Evolutionary conservation across 352 stramenopile genomes (phyloP), one percentile per base, ranked within the genome.

Genomic region (Halophytophthora batemanensis): DNA sequence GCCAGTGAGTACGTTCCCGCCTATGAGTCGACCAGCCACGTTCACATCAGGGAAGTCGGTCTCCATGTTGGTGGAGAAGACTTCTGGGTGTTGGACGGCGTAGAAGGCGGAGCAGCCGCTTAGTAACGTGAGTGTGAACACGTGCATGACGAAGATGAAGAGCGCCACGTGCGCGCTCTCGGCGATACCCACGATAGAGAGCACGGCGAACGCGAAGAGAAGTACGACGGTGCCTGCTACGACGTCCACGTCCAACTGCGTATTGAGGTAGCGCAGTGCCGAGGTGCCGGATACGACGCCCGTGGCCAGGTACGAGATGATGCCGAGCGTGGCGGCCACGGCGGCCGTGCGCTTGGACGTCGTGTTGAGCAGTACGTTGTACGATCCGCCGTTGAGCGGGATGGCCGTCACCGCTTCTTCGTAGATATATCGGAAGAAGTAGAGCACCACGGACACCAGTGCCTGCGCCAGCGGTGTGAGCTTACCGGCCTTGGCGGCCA

Each of bases 291-390:
- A 85, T 35, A 89, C 75, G 10, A 89, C 78, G 0, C 85, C 90
- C 1, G 90, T 97, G 6, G 90, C 88, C 34, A 97, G 71, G 64
- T 97, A 97, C 21, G 86, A 91, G 56, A 97, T 95, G 54, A 97
- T 87, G 6, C 86, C 84, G 28, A 97, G 80, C 0, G 84, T 85
- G 5, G 90, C 90, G 10, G 90, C 90, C 14, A 96, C 76, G 0
- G 86, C 87, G n/a, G 90, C 90, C 21, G 89, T 77, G 52, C 74
- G 63, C 71, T 97, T 97, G 42, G 76, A 93, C 19, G 89, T 97
- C 8, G 86, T 94, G 59, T 97, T 97, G 17, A 97, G 74, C 35
- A 97, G 62, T 19, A 96, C 78, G 48, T 96, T 97, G 65, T 97
- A 97, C 10, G 86, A 93, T 12, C 89, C 90, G 23, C 90, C 90